Evolutionary conservation across 805 yeast genomes (phyloP).

Genomic region (Starmerella floricola): DNA sequence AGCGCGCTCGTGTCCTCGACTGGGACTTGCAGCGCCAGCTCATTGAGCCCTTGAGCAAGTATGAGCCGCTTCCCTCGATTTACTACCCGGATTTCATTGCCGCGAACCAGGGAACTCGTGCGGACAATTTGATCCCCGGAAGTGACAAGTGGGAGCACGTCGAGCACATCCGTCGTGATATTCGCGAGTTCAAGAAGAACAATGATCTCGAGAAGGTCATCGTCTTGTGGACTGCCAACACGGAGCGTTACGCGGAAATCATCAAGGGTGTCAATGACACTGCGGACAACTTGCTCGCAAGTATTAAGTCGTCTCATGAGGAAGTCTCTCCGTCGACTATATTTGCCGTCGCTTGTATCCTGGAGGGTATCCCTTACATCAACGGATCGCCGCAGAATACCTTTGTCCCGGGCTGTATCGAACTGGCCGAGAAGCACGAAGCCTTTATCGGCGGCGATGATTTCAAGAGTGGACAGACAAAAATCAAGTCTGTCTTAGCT

Average conservation of each 20-base stretch:
- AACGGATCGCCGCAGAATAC: conserved; percentile 97
- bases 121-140: conserved; percentile 69
- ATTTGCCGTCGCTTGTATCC: conserved; percentile 84
- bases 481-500: conserved; percentile 89
- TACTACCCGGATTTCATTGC: conserved; percentile 97
- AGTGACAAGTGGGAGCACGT: conserved; percentile 80
- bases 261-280: conserved; percentile 77
- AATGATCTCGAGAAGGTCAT: conserved; percentile 76
- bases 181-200: conserved; percentile 56
- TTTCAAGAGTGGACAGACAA: conserved; percentile 93
- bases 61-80: conserved; percentile 67
- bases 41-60: conserved; percentile 45
- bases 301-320: conserved; percentile 66
- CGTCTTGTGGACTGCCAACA: conserved; percentile 93
- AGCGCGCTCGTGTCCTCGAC: conserved; percentile 77
- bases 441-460: conserved; percentile 92
- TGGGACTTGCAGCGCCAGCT: conserved; percentile 70
- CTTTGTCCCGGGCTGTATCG: conserved; percentile 88
- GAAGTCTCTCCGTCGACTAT: conserved; percentile 90
- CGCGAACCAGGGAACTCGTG: conserved; percentile 83
- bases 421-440: conserved; percentile 66
- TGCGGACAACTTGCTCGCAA: conserved; percentile 57
- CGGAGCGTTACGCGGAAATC: conserved; percentile 80
- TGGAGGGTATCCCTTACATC: conserved; percentile 80
- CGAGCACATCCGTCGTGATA: conserved; percentile 73